Evolutionary conservation across 2,329 filamentous ascomycete genomes (phyloP).

Genomic region (Nigrospora sphaerica): DNA sequence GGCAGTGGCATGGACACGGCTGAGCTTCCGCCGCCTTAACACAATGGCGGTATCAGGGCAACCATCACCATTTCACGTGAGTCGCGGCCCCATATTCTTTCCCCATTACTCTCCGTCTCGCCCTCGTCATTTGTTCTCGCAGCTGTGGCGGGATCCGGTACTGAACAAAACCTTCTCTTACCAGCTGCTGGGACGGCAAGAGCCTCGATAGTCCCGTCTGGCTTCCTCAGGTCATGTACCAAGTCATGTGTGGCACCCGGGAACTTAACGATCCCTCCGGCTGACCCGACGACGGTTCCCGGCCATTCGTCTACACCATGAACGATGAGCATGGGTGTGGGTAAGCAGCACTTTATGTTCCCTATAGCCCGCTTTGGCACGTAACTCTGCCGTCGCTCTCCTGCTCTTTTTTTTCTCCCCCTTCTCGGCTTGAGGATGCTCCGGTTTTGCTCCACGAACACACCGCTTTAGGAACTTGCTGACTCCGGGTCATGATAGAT

Average conservation of each 20-base stretch:
- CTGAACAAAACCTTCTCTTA: not conserved
- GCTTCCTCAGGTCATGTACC: constrained; percentile 32
- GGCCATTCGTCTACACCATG: constrained; percentile 22
- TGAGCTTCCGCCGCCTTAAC: constrained; percentile 15
- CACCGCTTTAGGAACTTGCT: not conserved
- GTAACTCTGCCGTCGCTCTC: not conserved
- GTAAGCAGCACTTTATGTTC: constrained; percentile 9
- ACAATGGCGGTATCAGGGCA: not conserved
- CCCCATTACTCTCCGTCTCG: not conserved
- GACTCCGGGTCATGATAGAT: not conserved
- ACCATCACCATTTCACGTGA: not conserved
- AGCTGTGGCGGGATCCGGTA: too few relatives aligned
- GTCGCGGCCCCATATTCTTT: not conserved
- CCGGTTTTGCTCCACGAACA: not conserved
- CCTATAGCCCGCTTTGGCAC: not conserved
- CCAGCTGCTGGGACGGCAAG: constrained; percentile 16
- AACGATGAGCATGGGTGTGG: constrained; percentile 24
- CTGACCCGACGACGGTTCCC: constrained; percentile 24
- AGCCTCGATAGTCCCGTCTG: constrained; percentile 13
- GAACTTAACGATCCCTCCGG: constrained; percentile 23
- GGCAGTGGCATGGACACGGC: constrained; percentile 21
- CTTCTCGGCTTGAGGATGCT: too few relatives aligned
- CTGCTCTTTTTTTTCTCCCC: too few relatives aligned
- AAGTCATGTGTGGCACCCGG: constrained; percentile 31
- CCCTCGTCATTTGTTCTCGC: not conserved